Evolutionary conservation across 2,329 filamentous ascomycete genomes (phyloP).

Genomic region (Xylaria sp.): DNA sequence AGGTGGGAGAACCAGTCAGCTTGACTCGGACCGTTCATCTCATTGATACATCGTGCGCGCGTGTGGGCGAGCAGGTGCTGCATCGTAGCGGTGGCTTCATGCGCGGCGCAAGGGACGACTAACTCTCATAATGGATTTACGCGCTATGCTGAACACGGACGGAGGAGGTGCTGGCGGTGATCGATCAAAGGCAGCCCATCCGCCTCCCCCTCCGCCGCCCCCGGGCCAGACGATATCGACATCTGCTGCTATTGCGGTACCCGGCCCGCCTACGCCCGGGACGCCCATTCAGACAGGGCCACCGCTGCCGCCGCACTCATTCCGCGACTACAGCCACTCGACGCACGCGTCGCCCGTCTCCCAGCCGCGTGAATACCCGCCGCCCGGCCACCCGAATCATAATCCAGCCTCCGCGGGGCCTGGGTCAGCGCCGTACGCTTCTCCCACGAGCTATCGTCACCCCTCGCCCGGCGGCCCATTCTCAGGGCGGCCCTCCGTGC

Average conservation of each 20-base stretch:
- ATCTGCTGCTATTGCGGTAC: slow-evolving; percentile 39
- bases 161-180: slow-evolving; percentile 50
- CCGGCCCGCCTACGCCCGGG: slow-evolving; percentile 46
- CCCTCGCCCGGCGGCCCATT: slow-evolving; percentile 55
- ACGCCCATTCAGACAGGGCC: slow-evolving; percentile 53
- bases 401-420: slow-evolving; percentile 45
- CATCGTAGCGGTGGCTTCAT: slow-evolving; percentile 15
- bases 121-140: slow-evolving; percentile 43
- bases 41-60: slow-evolving; percentile 23
- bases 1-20: neutral
- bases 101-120: slow-evolving; percentile 8
- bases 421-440: slow-evolving; percentile 54
- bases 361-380: slow-evolving; percentile 58
- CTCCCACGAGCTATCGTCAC: slow-evolving; percentile 49
- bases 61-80: slow-evolving; percentile 11
- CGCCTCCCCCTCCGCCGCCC: slow-evolving; percentile 42
- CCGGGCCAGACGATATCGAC: slow-evolving; percentile 45
- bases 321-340: slow-evolving; percentile 62
- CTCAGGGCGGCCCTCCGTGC: slow-evolving; percentile 49
- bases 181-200: slow-evolving; percentile 46
- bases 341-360: slow-evolving; percentile 61
- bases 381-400: slow-evolving; percentile 46
- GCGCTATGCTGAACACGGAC: slow-evolving; percentile 63
- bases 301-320: slow-evolving; percentile 55
- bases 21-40: neutral